A percentile compares a stretch with the other conserved stretches of the same genome.
Conservation (phyloP, 1,284 basidiomycete species). For the Thelephora terrestris region DNA sequence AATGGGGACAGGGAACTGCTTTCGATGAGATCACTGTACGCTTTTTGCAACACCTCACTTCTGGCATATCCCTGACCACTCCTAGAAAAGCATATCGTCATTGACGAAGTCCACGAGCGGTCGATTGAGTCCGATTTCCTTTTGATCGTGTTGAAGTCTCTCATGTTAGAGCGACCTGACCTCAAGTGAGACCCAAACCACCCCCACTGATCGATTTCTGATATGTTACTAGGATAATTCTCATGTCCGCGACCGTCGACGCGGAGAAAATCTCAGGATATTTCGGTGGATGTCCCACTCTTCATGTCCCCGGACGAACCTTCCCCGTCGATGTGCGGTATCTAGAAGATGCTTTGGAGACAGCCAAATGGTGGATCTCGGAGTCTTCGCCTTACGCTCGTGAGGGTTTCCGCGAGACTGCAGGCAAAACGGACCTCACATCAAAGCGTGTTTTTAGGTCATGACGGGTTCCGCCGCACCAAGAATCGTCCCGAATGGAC, state of each 20-base stretch:
- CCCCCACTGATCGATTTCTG: not conserved
- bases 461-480: constrained; percentile 56
- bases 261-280: constrained; percentile 90
- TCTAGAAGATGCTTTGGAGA: constrained; percentile 90
- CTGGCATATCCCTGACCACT: constrained; percentile 11
- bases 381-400: constrained; percentile 81
- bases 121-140: constrained; percentile 98
- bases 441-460: constrained; percentile 24
- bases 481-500: constrained; percentile 65
- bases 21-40: constrained; percentile 90
- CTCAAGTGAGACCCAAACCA: constrained; percentile 51
- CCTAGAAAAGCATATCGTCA: constrained; percentile 61
- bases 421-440: constrained; percentile 15
- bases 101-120: constrained; percentile 92
- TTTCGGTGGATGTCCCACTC: constrained; percentile 84
- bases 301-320: constrained; percentile 92
- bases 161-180: constrained; percentile 71
- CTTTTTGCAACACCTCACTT: constrained; percentile 2
- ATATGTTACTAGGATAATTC: constrained; percentile 54
- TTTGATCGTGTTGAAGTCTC: constrained; percentile 88
- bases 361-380: constrained; percentile 77
- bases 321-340: constrained; percentile 89
- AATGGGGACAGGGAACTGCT: constrained; percentile 58
- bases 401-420: constrained; percentile 17
- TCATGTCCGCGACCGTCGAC: constrained; percentile 98